These are phyloP conservation scores for Geotrichum ghanense DNA, from an alignment of 805 yeast species.

Conservation along the genomic window DNA sequence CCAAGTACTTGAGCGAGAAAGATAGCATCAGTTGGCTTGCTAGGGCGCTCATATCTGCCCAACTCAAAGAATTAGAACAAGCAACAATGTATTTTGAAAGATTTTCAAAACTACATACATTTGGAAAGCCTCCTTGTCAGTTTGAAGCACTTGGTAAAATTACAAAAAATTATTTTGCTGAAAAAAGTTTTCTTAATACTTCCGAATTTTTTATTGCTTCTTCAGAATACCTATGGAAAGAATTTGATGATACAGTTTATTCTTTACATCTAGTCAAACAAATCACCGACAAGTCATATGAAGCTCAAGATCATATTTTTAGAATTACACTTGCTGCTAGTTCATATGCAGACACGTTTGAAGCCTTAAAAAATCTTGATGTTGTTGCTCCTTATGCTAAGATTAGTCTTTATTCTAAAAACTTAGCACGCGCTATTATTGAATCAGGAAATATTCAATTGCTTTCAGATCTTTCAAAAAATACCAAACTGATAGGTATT, in stretches of 20 bases:
- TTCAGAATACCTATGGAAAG: not conserved
- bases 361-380: not conserved
- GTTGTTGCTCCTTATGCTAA: not conserved
- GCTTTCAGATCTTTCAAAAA: not conserved
- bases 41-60: not conserved
- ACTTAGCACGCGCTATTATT: not conserved
- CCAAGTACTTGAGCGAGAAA: not conserved
- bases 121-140: not conserved
- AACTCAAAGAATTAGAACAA: not conserved
- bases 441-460: not conserved
- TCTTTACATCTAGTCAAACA: not conserved
- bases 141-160: not conserved
- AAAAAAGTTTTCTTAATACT: not conserved
- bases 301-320: not conserved
- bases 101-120: not conserved
- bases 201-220: not conserved
- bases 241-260: not conserved
- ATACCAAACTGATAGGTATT: not conserved
- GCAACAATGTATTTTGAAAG: not conserved
- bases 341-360: not conserved
- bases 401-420: not conserved
- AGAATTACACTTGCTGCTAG: not conserved
- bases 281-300: not conserved
- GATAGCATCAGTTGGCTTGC: not conserved
- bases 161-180: not conserved